Percentiles rank a stretch among this genome's conserved stretches.
phyloP scores from a whole-genome alignment of 139 green algal genomes.

The Chlorella sp. region DNA sequence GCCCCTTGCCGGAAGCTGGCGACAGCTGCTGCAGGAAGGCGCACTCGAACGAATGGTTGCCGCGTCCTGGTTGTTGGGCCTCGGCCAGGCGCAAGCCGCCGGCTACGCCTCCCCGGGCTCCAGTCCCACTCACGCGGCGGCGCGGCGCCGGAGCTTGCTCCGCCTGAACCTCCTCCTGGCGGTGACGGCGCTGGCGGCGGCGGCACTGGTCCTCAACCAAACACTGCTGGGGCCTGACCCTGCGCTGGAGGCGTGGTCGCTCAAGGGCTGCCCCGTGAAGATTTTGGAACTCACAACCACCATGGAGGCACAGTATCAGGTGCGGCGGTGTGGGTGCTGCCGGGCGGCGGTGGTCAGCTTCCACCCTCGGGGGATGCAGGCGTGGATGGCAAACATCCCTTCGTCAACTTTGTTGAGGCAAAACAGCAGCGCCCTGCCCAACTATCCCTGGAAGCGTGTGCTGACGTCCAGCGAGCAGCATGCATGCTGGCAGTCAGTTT shows the following conservation, averaged over 20 bases:
- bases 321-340: background rate
- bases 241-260: slow-evolving; percentile 17
- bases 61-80: too few species aligned
- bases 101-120: background rate
- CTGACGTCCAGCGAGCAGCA: background rate
- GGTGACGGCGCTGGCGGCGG: background rate
- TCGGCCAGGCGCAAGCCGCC: background rate
- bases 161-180: background rate
- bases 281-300: slow-evolving; percentile 28
- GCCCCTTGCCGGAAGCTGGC: too few species aligned
- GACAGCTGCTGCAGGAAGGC: too few species aligned
- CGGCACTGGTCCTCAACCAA: background rate
- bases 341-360: too few species aligned
- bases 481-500: too few species aligned
- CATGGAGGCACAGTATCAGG: slow-evolving; percentile 15
- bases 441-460: background rate
- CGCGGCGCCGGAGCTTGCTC: background rate
- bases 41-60: too few species aligned
- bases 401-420: too few species aligned
- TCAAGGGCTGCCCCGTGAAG: slow-evolving; percentile 37
- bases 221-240: background rate
- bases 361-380: background rate
- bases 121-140: background rate
- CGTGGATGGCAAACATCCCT: background rate
- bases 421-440: background rate